A percentile compares a stretch with the other conserved stretches of the same genome.
Evolutionary conservation across 1,139 yeast species (phyloP).

Genomic region (Arxiozyma slooffiae): DNA sequence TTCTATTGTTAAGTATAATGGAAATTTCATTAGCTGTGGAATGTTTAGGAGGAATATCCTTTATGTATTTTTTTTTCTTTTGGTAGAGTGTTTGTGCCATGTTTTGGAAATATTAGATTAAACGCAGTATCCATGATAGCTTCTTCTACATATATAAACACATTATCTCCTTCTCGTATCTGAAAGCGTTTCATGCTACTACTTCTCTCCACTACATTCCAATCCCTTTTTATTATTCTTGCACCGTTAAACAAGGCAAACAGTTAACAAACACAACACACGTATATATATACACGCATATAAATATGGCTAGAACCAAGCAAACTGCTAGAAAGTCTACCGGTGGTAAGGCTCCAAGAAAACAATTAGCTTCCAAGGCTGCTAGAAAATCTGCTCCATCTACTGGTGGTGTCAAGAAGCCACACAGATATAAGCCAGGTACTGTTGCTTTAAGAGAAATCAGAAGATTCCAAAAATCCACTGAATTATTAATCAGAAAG

Average conservation of each 20-base stretch:
- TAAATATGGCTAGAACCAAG: slow-evolving; percentile 90
- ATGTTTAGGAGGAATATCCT: no score
- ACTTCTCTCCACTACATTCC: no score
- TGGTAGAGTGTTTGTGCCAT: neutral
- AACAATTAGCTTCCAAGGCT: slow-evolving; percentile 97
- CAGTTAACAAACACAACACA: neutral
- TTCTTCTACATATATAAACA: neutral
- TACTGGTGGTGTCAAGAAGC: slow-evolving; percentile 98
- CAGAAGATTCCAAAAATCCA: slow-evolving; percentile 97
- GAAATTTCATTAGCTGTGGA: no score
- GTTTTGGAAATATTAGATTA: neutral
- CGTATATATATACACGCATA: neutral
- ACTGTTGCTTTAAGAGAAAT: slow-evolving; percentile 99
- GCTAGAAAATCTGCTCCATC: slow-evolving; percentile 98
- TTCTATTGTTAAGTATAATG: no score
- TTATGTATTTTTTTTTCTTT: no score
- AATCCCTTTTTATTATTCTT: no score
- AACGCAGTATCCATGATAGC: neutral
- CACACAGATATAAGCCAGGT: slow-evolving; percentile 99
- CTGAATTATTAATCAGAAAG: slow-evolving; percentile 94
- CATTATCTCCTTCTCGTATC: neutral
- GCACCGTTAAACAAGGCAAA: no score
- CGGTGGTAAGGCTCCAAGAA: slow-evolving; percentile 99
- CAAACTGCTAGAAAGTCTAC: slow-evolving; percentile 98
- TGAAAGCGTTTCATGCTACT: no score